phyloP scores from a whole-genome alignment of 2,329 filamentous ascomycete genomes.

The Ambrosiella beaveri region DNA sequence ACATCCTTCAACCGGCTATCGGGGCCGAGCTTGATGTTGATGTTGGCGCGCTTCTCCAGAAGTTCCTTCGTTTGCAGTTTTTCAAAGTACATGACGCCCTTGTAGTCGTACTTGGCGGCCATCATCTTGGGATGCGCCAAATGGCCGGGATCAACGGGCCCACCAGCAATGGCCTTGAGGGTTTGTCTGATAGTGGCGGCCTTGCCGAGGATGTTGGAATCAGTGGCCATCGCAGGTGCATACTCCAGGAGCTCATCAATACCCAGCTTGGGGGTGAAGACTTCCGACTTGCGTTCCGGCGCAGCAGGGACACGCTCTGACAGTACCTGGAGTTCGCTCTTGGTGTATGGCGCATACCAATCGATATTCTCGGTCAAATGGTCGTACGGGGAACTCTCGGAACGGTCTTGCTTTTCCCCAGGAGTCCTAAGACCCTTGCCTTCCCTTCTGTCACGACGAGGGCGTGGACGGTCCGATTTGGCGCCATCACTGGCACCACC shows the following conservation, averaged over 20 bases:
- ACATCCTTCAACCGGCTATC: constrained; percentile 15
- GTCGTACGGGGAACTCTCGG: constrained; percentile 16
- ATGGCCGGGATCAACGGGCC: constrained; percentile 20
- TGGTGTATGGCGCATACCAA: constrained; percentile 15
- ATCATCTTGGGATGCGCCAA: constrained; percentile 19
- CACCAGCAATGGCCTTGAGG: constrained; percentile 22
- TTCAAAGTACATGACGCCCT: constrained; percentile 20
- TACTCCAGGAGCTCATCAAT: constrained; percentile 20
- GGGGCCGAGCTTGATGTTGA: constrained; percentile 12
- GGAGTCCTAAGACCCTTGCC: constrained; percentile 13
- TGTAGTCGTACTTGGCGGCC: constrained; percentile 19
- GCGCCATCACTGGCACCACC: constrained; percentile 13
- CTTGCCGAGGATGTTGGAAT: constrained; percentile 18
- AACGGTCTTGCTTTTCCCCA: constrained; percentile 13
- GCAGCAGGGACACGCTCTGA: constrained; percentile 9
- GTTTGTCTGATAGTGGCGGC: constrained; percentile 22
- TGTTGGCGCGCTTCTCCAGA: constrained; percentile 18
- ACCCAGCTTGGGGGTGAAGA: constrained; percentile 21
- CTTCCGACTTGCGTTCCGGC: constrained; percentile 9
- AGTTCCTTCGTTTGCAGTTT: constrained; percentile 18
- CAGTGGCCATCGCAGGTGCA: constrained; percentile 21
- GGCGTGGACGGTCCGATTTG: constrained; percentile 15
- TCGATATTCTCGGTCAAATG: constrained; percentile 16
- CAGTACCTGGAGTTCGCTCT: constrained; percentile 17
- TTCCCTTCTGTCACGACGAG: constrained; percentile 15